Percentiles rank a stretch among this genome's conserved stretches.
Evolutionary conservation across 176 grass and related monocot species (phyloP).

Genomic region (Panicum miliaceum): DNA sequence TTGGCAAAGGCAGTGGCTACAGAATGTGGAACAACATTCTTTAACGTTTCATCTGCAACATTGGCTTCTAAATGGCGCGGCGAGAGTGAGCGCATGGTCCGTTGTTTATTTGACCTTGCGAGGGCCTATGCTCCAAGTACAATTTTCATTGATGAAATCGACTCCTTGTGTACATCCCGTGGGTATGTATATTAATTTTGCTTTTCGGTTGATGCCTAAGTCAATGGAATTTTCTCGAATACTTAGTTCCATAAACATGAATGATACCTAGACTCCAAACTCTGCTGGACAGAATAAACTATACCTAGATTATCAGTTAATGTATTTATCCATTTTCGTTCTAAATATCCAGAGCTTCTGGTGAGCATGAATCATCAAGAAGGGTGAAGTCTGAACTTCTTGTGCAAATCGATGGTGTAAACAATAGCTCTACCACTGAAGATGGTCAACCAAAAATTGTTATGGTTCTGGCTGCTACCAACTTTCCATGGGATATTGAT

Average conservation of each 20-base stretch:
- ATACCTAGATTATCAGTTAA: slow-evolving; percentile 13
- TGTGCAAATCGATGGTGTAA: slow-evolving; percentile 98
- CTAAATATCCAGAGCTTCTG: slow-evolving; percentile 69
- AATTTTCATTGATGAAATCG: slow-evolving; percentile 99
- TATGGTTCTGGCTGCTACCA: slow-evolving; percentile 95
- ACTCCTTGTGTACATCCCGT: slow-evolving; percentile 91
- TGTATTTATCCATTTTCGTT: slow-evolving; percentile 34
- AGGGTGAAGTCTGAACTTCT: slow-evolving; percentile 99
- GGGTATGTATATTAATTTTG: slow-evolving; percentile 66
- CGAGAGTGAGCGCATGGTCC: slow-evolving; percentile 96
- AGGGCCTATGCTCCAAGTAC: slow-evolving; percentile 95
- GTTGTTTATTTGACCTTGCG: slow-evolving; percentile 92
- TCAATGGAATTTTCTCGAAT: background rate
- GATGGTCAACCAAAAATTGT: slow-evolving; percentile 94
- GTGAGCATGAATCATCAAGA: slow-evolving; percentile 98
- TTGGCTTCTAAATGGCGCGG: slow-evolving; percentile 98
- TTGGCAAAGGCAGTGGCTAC: slow-evolving; percentile 98
- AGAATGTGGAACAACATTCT: slow-evolving; percentile 98
- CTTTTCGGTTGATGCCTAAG: background rate
- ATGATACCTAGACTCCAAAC: background rate
- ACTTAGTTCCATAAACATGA: slow-evolving; percentile 18
- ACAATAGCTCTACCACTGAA: slow-evolving; percentile 81
- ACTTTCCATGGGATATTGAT: slow-evolving; percentile 99
- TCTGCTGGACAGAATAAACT: background rate
- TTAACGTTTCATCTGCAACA: slow-evolving; percentile 99